These are phyloP conservation scores for Geranomyces variabilis DNA, from an alignment of 192 early-diverging fungal genomes.

Conservation along the genomic window DNA sequence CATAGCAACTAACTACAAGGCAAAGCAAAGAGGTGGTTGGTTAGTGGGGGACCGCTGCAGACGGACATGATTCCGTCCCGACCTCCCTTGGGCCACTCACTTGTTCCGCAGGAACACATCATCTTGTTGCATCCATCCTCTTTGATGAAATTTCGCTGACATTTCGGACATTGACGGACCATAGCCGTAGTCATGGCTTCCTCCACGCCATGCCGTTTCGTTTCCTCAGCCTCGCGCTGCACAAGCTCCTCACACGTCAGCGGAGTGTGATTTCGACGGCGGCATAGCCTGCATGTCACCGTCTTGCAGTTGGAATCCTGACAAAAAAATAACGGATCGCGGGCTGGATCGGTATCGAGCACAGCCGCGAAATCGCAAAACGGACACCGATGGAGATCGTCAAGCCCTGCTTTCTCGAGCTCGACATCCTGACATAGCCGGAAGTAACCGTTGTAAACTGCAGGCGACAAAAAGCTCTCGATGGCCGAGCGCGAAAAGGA, in stretches of 20 bases:
- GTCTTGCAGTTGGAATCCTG: constrained; percentile 43
- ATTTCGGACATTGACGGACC: constrained; percentile 58
- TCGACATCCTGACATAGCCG: constrained; percentile 49
- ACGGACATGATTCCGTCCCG: background rate
- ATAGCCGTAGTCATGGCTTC: constrained; percentile 62
- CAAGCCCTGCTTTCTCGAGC: constrained; percentile 42
- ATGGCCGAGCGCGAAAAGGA: constrained; percentile 47
- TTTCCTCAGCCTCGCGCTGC: constrained; percentile 47
- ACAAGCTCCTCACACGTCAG: constrained; percentile 50
- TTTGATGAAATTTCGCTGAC: constrained; percentile 50
- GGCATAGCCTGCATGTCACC: constrained; percentile 56
- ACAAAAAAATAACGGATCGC: constrained; percentile 59
- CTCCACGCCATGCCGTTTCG: constrained; percentile 54
- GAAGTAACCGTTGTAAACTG: constrained; percentile 46
- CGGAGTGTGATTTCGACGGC: constrained; percentile 55
- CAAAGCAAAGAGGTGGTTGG: background rate
- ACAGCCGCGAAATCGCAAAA: constrained; percentile 51
- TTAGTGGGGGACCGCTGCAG: background rate
- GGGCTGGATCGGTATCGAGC: constrained; percentile 36
- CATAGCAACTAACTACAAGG: constrained; percentile 55
- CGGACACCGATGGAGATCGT: constrained; percentile 46
- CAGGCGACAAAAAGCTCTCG: constrained; percentile 39
- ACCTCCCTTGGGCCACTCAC: constrained; percentile 16
- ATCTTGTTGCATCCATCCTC: constrained; percentile 60
- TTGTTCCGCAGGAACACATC: constrained; percentile 55